Base-by-base conservation (phyloP, 257 asterid species). In the Verbascum thapsus region DNA sequence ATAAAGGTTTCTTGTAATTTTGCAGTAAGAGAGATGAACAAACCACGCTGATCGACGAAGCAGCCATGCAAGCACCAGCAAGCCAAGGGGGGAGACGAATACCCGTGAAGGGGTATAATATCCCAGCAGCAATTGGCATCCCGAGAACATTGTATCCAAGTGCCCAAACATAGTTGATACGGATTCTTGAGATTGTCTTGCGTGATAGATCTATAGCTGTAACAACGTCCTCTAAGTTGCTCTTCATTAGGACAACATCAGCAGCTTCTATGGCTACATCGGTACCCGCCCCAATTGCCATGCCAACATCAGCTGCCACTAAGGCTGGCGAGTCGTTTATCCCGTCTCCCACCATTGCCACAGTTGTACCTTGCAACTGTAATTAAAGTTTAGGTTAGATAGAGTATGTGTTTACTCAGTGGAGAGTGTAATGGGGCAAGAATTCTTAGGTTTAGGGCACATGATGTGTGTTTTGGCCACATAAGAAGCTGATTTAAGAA, bases 11-110 rank as follows among this genome's bases (percentile, higher is more conserved):
- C 80, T 71, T 83, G 63, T 91, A 91, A 42, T 79, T 80, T 73
- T 90, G 98, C 69, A 90, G 80, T 32, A 90, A 81, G 37, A 90
- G 85, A 0, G 98, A 90, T 0, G 98, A 90, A 59, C 95, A 84
- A 45, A 91, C 95, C 18, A 91, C 98, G 15, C 98, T 85, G 54
- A 91, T 71, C 3, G 98, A 91, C 3, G 98, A 91, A 20, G 96
- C 96, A 19, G 98, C 98, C 98, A 91, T 91, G 86, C 96, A 88
- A 30, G 98, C 98, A 30, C 98, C 95, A 10, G 98, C 98, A 45
- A 91, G 91, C 98, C 98, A 88, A 38, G 98, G 98, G 1, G 96
- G 96, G 0, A 91, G 70, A 19, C 96, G 95, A 39, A 91, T 77
- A 22, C 96, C 98, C 0, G 80, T 84, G 66, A 84, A 84, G 5